Base-by-base conservation (phyloP, 371 early-diverging fungal genomes). In the Catenaria anguillulae region DNA sequence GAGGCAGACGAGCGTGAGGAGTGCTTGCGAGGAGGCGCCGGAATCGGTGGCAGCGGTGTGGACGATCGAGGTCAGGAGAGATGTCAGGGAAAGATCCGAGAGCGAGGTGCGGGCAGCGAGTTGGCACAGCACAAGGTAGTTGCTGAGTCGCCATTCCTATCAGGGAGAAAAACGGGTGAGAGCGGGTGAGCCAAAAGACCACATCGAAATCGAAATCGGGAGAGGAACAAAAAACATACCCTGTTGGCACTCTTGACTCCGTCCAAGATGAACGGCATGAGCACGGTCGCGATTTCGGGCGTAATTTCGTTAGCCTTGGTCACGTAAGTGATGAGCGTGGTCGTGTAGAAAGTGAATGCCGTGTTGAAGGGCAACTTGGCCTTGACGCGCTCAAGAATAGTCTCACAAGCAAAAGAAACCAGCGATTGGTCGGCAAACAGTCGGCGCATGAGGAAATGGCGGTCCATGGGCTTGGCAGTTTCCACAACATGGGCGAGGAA, bases 281-380 rank as follows among this genome's bases (percentile, higher is more conserved):
- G 55, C 31, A 80, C 70, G 5, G 77, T 71, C 42, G 80, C 58
- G 33, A 64, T 63, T 43, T 73, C 72, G 33, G 79, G 78, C 6
- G 73, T 73, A 52, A 87, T 68, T 10, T 69, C 60, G 21, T 75
- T 69, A 12, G 77, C 48, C 2, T 73, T 45, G n/a, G 75, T 72
- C 58, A 85, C 70, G 62, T 75, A 85, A 55, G 81, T 77, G 36
- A 80, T 73, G 69, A 85, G 61, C 12, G 79, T 75, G 26, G 81
- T 80, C 29, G 81, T 77, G 65, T 82, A 86, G 64, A 88, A 87
- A 0, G 86, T 77, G 60, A 78, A 75, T 31, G 85, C 66, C 0
- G 81, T 80, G 46, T 76, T 73, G 75, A 72, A 78, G 15, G 74
- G 70, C 12, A 74, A 73, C 2, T 68, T 65, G 40, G 70, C 62